These are phyloP conservation scores for Crithidia bombi DNA, from an alignment of 208 protist genomes.

Conservation along the genomic window DNA sequence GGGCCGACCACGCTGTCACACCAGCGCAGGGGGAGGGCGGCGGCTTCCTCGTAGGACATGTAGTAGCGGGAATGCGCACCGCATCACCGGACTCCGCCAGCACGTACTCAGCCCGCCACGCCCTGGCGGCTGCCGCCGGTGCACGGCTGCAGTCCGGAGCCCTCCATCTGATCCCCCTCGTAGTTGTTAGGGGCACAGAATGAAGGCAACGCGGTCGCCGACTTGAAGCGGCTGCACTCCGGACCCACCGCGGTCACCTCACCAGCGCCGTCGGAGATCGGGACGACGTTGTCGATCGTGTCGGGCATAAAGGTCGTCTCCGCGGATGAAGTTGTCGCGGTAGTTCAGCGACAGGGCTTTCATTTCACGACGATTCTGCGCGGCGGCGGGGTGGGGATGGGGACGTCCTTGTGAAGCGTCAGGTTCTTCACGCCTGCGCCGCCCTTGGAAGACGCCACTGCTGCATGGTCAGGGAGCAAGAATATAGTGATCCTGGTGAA, in stretches of 20 bases:
- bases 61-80: slow-evolving; percentile 24
- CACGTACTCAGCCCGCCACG: slow-evolving; percentile 36
- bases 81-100: slow-evolving; percentile 22
- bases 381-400: slow-evolving; percentile 22
- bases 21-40: slow-evolving; percentile 37
- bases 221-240: slow-evolving; percentile 20
- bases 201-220: slow-evolving; percentile 37
- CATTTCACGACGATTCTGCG: slow-evolving; percentile 31
- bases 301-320: slow-evolving; percentile 14
- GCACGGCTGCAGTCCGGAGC: slow-evolving; percentile 28
- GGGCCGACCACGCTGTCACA: slow-evolving; percentile 36
- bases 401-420: slow-evolving; percentile 17
- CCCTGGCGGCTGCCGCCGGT: slow-evolving; percentile 32
- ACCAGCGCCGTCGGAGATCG: slow-evolving; percentile 33
- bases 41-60: slow-evolving; percentile 38
- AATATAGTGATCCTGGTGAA: slow-evolving; percentile 1
- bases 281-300: slow-evolving; percentile 28
- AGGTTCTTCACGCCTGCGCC: slow-evolving; percentile 29
- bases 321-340: slow-evolving; percentile 34
- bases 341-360: slow-evolving; percentile 37
- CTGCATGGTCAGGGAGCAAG: slow-evolving; percentile 20
- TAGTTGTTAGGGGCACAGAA: slow-evolving; percentile 18
- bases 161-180: slow-evolving; percentile 31
- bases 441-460: slow-evolving; percentile 39
- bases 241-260: slow-evolving; percentile 27